Base-by-base conservation (phyloP, 2,329 filamentous ascomycete species). In the Sporothrix pallida region DNA sequence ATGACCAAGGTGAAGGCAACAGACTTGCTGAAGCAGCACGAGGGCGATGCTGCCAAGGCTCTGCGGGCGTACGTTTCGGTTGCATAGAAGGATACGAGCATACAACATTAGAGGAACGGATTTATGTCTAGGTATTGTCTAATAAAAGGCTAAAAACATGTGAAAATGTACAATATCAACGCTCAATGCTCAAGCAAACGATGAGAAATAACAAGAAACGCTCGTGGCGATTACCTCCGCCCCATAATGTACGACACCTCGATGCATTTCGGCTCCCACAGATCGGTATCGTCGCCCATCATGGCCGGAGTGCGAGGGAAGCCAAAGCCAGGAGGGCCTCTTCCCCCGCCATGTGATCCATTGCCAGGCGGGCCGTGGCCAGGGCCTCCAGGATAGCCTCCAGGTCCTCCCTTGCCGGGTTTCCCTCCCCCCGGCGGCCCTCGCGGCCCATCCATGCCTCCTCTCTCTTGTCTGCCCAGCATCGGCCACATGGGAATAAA, bases 1-100 rank as follows among this genome's bases (percentile, higher is more conserved):
- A 80, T 95, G 50, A 83, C 88, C 1, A 94, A 93, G 81, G 78
- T 83, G 2, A 93, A 91, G 81, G 93, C 92, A 1, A 94, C 91
- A 1, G 93, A 95, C 75, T 81, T 95, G 70, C 85, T 96, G 5
- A 91, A 90, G 80, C 84, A 87, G 5, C 86, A 94, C 78, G 91
- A 94, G 69, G 93, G 92, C 2, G 87, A 93, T 79, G 88, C 87
- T 1, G 85, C 91, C 54, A 86, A 88, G 80, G 92, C 92, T 0
- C 87, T 95, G 84, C 86, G 82, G 74, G 88, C 89, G 0, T 94
- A 81, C 72, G 79, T 86, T 17, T 31, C 76, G 10, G 74, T 71
- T 13, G 71, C 73, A 62, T 74, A 69, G 71, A 1, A 3, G 62
- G 54, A 37, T 20, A 26, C 13, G 20, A 20, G 52, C 7, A 26